Conservation (phyloP, 208 protist species). For the Herpetomonas tarakana region DNA sequence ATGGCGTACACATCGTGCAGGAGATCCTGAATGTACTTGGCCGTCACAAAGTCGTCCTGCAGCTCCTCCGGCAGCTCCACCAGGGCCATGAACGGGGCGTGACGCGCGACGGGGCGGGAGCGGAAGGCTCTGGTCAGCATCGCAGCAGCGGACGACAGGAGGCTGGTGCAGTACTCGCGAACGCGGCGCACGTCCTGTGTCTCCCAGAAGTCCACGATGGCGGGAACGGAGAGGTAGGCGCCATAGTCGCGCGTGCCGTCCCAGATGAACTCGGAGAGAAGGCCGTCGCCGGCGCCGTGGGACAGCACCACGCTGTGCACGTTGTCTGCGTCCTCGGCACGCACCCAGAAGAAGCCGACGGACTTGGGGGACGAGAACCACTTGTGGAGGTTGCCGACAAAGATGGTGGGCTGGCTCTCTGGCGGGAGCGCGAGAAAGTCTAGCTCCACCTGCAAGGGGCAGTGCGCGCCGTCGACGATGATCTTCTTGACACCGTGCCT, state of each 20-base stretch:
- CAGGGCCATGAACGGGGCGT: conserved; percentile 82
- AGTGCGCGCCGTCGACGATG: conserved; percentile 91
- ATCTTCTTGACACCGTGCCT: conserved; percentile 61
- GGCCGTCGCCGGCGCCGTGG: conserved; percentile 82
- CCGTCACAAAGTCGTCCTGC: conserved; percentile 56
- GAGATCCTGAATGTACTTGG: conserved; percentile 75
- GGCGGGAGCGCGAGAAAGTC: conserved; percentile 57
- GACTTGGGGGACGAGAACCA: conserved; percentile 88
- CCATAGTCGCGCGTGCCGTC: conserved; percentile 88
- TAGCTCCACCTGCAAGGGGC: conserved; percentile 69
- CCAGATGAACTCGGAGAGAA: conserved; percentile 92
- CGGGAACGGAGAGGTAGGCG: conserved; percentile 75
- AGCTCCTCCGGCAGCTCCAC: conserved; percentile 79
- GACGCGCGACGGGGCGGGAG: conserved; percentile 63
- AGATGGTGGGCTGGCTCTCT: conserved; percentile 63
- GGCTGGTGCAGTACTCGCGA: conserved; percentile 40
- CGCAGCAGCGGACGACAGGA: conserved; percentile 44
- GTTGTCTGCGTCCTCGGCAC: conserved; percentile 25
- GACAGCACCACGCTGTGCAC: conserved; percentile 77
- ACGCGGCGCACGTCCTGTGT: conserved; percentile 53
- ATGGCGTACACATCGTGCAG: conserved; percentile 73
- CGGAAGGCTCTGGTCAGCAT: conserved; percentile 72
- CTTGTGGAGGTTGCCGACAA: conserved; percentile 90
- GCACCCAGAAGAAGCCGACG: conserved; percentile 85
- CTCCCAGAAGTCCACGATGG: conserved; percentile 77